phyloP scores from a whole-genome alignment of 768 basidiomycete species.

The Macrolepiota dolichaula region DNA sequence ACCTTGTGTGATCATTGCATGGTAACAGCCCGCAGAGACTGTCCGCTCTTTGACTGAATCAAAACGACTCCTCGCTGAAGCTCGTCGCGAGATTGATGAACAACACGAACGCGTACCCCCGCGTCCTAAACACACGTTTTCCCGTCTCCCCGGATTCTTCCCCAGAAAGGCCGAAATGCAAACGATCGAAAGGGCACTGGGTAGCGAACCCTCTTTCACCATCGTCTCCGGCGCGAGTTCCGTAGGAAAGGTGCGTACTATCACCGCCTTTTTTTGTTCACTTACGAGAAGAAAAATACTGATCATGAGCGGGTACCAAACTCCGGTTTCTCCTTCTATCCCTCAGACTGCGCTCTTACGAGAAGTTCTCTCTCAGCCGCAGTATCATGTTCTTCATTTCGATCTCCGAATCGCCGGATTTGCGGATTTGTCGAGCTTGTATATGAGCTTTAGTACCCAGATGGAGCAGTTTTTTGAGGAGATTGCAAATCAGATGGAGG shows the following conservation, averaged over 20 bases:
- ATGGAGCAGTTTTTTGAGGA: slow-evolving; percentile 80
- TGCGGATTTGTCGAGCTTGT: slow-evolving; percentile 75
- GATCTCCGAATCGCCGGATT: slow-evolving; percentile 84
- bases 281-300: slow-evolving; percentile 2
- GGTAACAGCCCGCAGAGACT: slow-evolving; percentile 70
- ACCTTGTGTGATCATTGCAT: background rate
- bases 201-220: slow-evolving; percentile 75
- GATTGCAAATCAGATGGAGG: slow-evolving; percentile 53
- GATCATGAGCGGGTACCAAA: background rate
- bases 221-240: slow-evolving; percentile 79
- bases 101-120: slow-evolving; percentile 62
- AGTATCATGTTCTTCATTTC: slow-evolving; percentile 80
- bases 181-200: slow-evolving; percentile 61
- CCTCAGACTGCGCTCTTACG: slow-evolving; percentile 71
- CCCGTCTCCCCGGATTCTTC: slow-evolving; percentile 72
- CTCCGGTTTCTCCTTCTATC: background rate
- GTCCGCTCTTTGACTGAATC: slow-evolving; percentile 80
- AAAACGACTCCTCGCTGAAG: slow-evolving; percentile 70
- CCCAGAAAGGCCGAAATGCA: slow-evolving; percentile 63
- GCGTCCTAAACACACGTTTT: slow-evolving; percentile 74
- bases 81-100: slow-evolving; percentile 70
- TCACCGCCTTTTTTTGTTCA: background rate
- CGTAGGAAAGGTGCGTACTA: slow-evolving; percentile 63
- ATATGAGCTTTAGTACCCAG: slow-evolving; percentile 72
- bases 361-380: slow-evolving; percentile 65